These are phyloP conservation scores for Amaranthus palmeri DNA, from an alignment of 148 eudicot species.

Conservation along the genomic window DNA sequence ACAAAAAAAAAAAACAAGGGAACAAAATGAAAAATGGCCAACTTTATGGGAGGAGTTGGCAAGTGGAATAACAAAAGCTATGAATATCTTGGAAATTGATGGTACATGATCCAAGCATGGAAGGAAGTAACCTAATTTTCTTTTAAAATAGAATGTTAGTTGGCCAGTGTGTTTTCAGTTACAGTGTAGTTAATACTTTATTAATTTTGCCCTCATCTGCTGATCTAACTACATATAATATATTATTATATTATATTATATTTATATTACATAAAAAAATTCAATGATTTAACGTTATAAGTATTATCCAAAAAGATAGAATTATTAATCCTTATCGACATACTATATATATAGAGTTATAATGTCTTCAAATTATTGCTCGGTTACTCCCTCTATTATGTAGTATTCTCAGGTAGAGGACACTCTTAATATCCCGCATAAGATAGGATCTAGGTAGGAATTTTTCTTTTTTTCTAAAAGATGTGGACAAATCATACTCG, in stretches of 20 bases:
- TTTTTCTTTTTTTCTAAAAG: no score
- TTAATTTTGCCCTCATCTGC: not conserved
- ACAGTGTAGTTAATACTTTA: not conserved
- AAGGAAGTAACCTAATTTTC: not conserved
- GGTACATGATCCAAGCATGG: conserved; percentile 5
- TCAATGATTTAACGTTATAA: not conserved
- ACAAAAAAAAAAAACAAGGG: no score
- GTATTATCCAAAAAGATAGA: not conserved
- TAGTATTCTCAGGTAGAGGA: no score
- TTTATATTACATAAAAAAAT: not conserved
- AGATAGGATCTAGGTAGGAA: no score
- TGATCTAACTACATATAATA: not conserved
- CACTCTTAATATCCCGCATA: no score
- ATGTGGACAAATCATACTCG: no score
- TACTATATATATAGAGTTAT: not conserved
- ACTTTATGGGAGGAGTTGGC: not conserved
- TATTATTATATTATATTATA: no score
- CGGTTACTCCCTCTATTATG: no score
- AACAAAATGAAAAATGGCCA: no score
- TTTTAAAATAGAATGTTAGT: conserved; percentile 1
- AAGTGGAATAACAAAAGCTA: not conserved
- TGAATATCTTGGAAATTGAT: conserved; percentile 2
- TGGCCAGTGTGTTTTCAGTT: conserved; percentile 14
- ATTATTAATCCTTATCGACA: not conserved
- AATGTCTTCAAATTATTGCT: not conserved